Evolutionary conservation across 805 yeast genomes (phyloP).

Genomic region (Cyberlindnera mississippiensis): DNA sequence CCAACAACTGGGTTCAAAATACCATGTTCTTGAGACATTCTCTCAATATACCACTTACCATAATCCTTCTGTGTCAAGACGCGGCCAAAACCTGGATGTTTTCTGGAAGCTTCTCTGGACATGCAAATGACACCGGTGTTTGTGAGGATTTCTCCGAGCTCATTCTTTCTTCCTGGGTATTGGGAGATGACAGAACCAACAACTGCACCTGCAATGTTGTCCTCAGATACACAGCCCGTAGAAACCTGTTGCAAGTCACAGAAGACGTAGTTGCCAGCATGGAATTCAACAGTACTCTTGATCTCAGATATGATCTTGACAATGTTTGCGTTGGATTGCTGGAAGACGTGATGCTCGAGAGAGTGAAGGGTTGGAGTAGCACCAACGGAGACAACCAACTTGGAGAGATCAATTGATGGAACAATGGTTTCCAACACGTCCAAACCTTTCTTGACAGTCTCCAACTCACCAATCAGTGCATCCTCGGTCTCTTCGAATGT

Average conservation of each 20-base stretch:
- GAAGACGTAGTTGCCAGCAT: conserved; percentile 77
- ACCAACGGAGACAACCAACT: conserved; percentile 62
- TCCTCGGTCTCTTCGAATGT: conserved; percentile 43
- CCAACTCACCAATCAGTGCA: conserved; percentile 52
- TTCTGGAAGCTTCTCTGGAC: conserved; percentile 58
- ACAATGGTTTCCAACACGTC: conserved; percentile 31
- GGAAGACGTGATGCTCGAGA: conserved; percentile 31
- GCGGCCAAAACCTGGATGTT: conserved; percentile 55
- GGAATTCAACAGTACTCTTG: conserved; percentile 54
- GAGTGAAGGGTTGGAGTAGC: conserved; percentile 81
- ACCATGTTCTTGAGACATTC: conserved; percentile 80
- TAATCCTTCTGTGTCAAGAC: conserved; percentile 37
- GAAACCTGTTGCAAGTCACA: conserved; percentile 77
- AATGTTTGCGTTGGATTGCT: conserved; percentile 14
- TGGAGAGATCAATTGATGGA: conserved; percentile 32
- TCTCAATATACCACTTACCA: conserved; percentile 59
- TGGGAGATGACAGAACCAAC: conserved; percentile 55
- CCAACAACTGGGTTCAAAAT: conserved; percentile 45
- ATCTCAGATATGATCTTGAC: conserved; percentile 20
- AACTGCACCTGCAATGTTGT: conserved; percentile 48
- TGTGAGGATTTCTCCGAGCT: conserved; percentile 58
- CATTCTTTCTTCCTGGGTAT: conserved; percentile 50
- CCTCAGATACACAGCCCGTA: conserved; percentile 50
- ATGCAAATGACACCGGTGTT: conserved; percentile 73
- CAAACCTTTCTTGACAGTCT: conserved; percentile 53